phyloP scores from a whole-genome alignment of 768 basidiomycete species.

The Flagelloscypha sp. region DNA sequence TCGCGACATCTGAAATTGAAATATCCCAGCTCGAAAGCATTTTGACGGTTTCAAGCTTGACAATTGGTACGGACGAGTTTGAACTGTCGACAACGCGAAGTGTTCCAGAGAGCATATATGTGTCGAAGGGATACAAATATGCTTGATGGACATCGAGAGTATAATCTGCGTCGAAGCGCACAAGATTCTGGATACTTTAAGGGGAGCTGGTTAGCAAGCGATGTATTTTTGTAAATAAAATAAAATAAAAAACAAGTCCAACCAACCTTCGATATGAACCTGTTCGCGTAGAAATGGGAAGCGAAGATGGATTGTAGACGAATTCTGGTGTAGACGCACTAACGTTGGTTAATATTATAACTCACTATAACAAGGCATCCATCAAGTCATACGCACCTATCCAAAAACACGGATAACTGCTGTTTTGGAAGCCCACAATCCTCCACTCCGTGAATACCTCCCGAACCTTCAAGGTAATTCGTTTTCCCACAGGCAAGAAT shows the following conservation, averaged over 20 bases:
- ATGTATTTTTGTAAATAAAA: not conserved
- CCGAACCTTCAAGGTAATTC: constrained; percentile 36
- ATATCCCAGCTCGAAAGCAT: constrained; percentile 41
- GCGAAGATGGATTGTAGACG: too few relatives aligned
- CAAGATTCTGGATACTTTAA: constrained; percentile 42
- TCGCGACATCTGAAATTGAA: constrained; percentile 29
- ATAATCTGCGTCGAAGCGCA: constrained; percentile 51
- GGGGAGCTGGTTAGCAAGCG: not conserved
- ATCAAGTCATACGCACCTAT: constrained; percentile 37
- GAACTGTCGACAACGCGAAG: constrained; percentile 30
- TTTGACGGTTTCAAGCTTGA: constrained; percentile 32
- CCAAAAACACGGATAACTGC: constrained; percentile 37
- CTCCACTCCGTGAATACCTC: constrained; percentile 35
- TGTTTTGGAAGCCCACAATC: constrained; percentile 39
- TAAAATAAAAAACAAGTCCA: not conserved
- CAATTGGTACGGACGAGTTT: constrained; percentile 33
- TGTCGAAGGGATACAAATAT: constrained; percentile 50
- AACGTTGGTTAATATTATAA: too few relatives aligned
- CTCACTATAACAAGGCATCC: too few relatives aligned
- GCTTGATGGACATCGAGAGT: constrained; percentile 47
- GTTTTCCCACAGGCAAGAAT: constrained; percentile 42
- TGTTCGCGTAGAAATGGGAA: constrained; percentile 32
- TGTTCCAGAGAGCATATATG: constrained; percentile 40
- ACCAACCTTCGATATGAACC: constrained; percentile 36
- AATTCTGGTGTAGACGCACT: too few relatives aligned